These are phyloP conservation scores for Chlorella sorokiniana DNA, from an alignment of 139 green algal species.

Conservation along the genomic window DNA sequence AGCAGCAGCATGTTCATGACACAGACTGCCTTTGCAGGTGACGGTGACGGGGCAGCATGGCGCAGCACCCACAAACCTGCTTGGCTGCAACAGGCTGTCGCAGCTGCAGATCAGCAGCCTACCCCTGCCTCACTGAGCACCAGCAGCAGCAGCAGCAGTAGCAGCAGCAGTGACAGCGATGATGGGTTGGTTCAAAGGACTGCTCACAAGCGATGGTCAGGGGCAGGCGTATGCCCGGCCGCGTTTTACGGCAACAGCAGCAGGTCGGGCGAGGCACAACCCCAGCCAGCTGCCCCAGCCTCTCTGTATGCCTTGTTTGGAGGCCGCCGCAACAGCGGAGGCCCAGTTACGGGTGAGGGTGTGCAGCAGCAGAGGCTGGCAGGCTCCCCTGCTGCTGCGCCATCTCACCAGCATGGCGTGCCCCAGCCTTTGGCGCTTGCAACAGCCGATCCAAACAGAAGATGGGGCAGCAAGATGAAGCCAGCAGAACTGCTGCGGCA, in stretches of 20 bases:
- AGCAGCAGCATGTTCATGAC: too few relatives aligned
- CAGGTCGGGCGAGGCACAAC: too few relatives aligned
- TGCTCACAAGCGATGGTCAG: not conserved
- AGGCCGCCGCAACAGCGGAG: slow-evolving; percentile 3
- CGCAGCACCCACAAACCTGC: not conserved
- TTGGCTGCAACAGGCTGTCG: not conserved
- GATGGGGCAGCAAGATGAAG: not conserved
- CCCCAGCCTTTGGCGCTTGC: not conserved
- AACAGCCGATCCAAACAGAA: not conserved
- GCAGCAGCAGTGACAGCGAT: not conserved
- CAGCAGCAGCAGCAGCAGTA: not conserved
- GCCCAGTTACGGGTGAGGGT: not conserved
- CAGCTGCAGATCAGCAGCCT: not conserved
- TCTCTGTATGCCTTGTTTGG: slow-evolving; percentile 20
- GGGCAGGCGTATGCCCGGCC: not conserved
- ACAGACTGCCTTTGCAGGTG: too few relatives aligned
- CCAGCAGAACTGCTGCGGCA: not conserved
- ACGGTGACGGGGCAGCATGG: too few relatives aligned
- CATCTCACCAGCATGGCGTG: not conserved
- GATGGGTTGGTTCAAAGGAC: not conserved
- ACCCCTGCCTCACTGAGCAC: too few relatives aligned
- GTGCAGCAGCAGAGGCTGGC: not conserved
- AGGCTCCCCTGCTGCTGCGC: not conserved
- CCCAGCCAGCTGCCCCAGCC: not conserved
- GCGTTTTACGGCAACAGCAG: slow-evolving; percentile 8